Evolutionary conservation across 495 filamentous ascomycete genomes (phyloP).

Genomic region (Niebla homalea): DNA sequence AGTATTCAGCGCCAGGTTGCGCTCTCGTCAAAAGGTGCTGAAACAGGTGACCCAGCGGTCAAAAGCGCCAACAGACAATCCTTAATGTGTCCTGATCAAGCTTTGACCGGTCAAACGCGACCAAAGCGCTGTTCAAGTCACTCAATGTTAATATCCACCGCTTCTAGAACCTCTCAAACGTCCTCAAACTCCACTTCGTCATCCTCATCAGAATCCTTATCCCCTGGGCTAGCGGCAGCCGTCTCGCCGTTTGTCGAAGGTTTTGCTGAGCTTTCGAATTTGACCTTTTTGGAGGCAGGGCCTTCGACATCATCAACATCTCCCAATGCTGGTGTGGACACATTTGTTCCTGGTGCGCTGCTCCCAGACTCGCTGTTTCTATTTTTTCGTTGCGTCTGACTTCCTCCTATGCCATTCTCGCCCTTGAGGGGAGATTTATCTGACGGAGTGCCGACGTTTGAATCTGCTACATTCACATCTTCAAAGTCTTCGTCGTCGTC

Average conservation of each 20-base stretch:
- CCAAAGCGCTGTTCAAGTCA: too few relatives aligned
- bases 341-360: constrained; percentile 29
- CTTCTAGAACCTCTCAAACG: constrained; percentile 14
- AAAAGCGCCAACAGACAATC: too few relatives aligned
- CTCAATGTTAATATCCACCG: too few relatives aligned
- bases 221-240: constrained; percentile 16
- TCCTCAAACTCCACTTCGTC: constrained; percentile 40
- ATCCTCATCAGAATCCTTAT: constrained; percentile 38
- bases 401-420: not conserved
- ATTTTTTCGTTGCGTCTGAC: constrained; percentile 21
- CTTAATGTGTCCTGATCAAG: too few relatives aligned
- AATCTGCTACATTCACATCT: constrained; percentile 22
- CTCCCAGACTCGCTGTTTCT: constrained; percentile 26
- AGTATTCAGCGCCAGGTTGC: too few relatives aligned
- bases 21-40: too few relatives aligned
- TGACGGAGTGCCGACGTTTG: constrained; percentile 6
- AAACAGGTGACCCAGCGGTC: too few relatives aligned
- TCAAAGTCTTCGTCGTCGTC: constrained; percentile 37
- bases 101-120: too few relatives aligned
- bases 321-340: constrained; percentile 30
- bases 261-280: constrained; percentile 17
- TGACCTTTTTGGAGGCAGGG: constrained; percentile 32
- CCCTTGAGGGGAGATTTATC: too few relatives aligned
- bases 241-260: not conserved
- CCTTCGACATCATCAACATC: constrained; percentile 18